These are phyloP conservation scores for Aspergillus nanangensis DNA, from an alignment of 495 filamentous ascomycete genomes.

Conservation along the genomic window DNA sequence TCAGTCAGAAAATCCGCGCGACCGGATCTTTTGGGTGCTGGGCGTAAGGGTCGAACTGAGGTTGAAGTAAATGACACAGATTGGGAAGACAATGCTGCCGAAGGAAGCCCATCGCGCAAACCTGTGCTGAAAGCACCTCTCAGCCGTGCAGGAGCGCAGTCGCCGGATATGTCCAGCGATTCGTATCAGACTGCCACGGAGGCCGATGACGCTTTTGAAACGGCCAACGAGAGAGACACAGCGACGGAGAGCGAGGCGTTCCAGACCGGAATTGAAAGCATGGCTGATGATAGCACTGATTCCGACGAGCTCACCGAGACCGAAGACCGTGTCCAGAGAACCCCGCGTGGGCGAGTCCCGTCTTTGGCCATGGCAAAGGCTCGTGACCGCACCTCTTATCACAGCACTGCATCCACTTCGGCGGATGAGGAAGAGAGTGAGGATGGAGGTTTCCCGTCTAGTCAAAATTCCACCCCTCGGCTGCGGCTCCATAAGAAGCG, in stretches of 20 bases:
- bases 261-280: constrained; percentile 81
- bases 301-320: constrained; percentile 81
- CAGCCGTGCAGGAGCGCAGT: constrained; percentile 17
- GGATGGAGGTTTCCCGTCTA: constrained; percentile 49
- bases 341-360: constrained; percentile 36
- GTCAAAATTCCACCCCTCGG: constrained; percentile 57
- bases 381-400: constrained; percentile 62
- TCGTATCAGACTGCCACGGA: constrained; percentile 85
- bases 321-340: constrained; percentile 54
- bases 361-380: constrained; percentile 41
- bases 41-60: constrained; percentile 71
- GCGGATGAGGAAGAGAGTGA: constrained; percentile 69
- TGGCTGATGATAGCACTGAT: constrained; percentile 70
- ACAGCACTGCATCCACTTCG: constrained; percentile 88
- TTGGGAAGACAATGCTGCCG: constrained; percentile 79
- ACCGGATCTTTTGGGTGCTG: constrained; percentile 70
- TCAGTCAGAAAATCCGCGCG: constrained; percentile 70
- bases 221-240: constrained; percentile 71
- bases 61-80: constrained; percentile 69
- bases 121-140: constrained; percentile 14
- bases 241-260: constrained; percentile 86
- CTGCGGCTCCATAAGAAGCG: constrained; percentile 68
- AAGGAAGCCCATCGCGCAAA: constrained; percentile 45
- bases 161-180: constrained; percentile 50
- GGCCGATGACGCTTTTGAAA: constrained; percentile 78